Evolutionary conservation across 306 rosid species (phyloP).

Genomic region (Coriaria nepalensis): DNA sequence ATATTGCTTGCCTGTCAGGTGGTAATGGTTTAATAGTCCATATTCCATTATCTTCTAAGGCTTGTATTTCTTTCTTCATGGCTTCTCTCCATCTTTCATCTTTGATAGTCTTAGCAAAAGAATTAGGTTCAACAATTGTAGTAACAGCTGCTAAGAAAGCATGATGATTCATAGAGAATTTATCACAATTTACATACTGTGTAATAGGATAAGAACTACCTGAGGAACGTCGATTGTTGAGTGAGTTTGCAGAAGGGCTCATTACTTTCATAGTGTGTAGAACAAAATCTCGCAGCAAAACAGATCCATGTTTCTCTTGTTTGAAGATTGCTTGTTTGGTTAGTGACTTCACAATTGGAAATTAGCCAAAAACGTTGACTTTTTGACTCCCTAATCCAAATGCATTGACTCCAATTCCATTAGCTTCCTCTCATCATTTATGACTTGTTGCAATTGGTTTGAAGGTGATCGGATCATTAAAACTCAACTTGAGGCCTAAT

Average conservation of each 20-base stretch:
- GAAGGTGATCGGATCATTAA: no score
- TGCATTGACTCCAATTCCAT: no score
- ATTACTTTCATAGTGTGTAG: neutral
- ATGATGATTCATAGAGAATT: neutral
- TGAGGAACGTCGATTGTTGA: neutral
- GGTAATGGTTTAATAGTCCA: neutral
- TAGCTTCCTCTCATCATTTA: no score
- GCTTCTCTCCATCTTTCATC: constrained; percentile 4
- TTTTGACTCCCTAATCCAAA: no score
- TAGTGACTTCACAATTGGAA: no score
- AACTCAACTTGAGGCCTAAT: no score
- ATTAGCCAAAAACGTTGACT: no score
- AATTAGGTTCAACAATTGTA: neutral
- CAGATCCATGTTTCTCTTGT: neutral
- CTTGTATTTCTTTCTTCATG: neutral
- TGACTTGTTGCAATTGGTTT: no score
- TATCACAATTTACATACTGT: neutral
- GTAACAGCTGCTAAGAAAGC: neutral
- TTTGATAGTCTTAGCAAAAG: neutral
- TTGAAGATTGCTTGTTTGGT: no score
- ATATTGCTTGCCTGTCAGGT: neutral
- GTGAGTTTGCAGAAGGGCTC: constrained; percentile 1
- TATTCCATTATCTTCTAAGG: neutral
- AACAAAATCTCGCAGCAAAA: neutral
- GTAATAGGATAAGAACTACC: constrained; percentile 1